phyloP scores from a whole-genome alignment of 192 early-diverging fungal genomes.

The Lunasporangiospora selenospora region DNA sequence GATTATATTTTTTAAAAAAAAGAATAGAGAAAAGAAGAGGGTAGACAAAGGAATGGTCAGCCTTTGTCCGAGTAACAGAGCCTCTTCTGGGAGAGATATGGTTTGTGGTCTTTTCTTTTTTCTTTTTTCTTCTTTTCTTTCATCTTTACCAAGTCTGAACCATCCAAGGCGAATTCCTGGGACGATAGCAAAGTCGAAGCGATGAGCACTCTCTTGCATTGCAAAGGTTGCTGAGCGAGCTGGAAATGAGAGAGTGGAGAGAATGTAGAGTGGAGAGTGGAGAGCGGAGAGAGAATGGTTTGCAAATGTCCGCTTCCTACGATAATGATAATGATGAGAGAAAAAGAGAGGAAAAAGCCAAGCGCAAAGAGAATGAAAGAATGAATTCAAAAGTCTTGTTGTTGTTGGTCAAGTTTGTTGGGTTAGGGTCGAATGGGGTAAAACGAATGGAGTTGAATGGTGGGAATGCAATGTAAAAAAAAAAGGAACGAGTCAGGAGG shows the following conservation, averaged over 20 bases:
- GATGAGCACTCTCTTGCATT: slow-evolving; percentile 15
- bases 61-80: too few relatives aligned
- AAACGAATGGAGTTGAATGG: too few relatives aligned
- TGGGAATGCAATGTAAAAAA: too few relatives aligned
- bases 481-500: neutral
- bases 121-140: neutral
- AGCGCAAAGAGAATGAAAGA: neutral
- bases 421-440: too few relatives aligned
- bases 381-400: neutral
- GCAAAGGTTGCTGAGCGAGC: neutral
- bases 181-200: slow-evolving; percentile 58
- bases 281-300: neutral
- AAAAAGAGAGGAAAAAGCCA: too few relatives aligned
- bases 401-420: too few relatives aligned
- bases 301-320: too few relatives aligned
- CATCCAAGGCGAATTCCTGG: slow-evolving; percentile 63
- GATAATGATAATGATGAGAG: too few relatives aligned
- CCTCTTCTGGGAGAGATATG: too few relatives aligned
- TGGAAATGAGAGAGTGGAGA: neutral
- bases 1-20: too few relatives aligned
- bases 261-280: neutral
- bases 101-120: too few relatives aligned
- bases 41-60: too few relatives aligned
- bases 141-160: slow-evolving; percentile 56
- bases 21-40: neutral